Percentiles rank a stretch among this genome's conserved stretches.
Conservation (phyloP, 75 land plant genomes). For the Pinus tabuliformis region DNA sequence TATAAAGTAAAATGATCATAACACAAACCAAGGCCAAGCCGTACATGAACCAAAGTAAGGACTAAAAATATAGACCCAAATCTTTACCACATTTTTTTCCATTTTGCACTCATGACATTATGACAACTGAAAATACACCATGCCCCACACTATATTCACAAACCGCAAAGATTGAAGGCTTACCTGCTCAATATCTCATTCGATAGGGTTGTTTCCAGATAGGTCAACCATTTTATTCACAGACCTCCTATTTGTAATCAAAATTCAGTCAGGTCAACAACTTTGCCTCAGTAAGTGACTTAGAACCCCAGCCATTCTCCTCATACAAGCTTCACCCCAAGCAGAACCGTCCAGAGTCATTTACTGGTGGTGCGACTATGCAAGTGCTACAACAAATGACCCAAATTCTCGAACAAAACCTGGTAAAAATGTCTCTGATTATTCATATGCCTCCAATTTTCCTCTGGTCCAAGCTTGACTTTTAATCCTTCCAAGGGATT, state of each 20-base stretch:
- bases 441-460: neutral
- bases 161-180: too few relatives aligned
- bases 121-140: too few relatives aligned
- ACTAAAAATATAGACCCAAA: neutral
- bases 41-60: too few relatives aligned
- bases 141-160: too few relatives aligned
- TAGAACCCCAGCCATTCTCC: neutral
- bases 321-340: neutral
- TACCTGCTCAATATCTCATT: slow-evolving; percentile 85
- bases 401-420: neutral
- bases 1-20: neutral
- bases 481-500: neutral
- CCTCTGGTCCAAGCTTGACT: neutral
- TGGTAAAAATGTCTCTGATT: neutral
- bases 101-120: too few relatives aligned
- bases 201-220: slow-evolving; percentile 45
- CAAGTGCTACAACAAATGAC: neutral
- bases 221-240: slow-evolving; percentile 88
- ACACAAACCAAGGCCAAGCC: neutral
- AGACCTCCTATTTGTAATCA: neutral
- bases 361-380: neutral
- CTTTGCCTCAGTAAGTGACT: neutral
- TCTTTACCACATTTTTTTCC: too few relatives aligned
- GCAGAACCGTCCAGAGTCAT: neutral
- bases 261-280: neutral